Evolutionary conservation across 441 rosid species (phyloP).

Genomic region (Pelargonium cotyledonis): DNA sequence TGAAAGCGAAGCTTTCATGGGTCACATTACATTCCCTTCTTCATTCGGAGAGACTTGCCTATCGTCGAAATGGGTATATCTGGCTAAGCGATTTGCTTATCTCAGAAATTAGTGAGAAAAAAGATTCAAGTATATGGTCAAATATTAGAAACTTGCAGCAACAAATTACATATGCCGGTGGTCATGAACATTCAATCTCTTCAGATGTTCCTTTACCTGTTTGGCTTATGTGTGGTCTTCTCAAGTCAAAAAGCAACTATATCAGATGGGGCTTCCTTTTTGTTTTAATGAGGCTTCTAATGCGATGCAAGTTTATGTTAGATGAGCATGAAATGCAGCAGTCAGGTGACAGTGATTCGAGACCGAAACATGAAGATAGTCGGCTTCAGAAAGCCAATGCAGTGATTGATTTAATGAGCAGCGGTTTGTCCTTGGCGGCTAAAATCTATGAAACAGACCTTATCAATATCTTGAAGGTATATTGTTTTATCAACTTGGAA

Average conservation of each 20-base stretch:
- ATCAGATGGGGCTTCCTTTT: constrained; percentile 87
- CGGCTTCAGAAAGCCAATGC: constrained; percentile 91
- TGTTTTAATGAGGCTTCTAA: constrained; percentile 87
- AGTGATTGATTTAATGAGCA: constrained; percentile 92
- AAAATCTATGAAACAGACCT: constrained; percentile 87
- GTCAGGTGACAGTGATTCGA: constrained; percentile 35
- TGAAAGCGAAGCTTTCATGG: constrained; percentile 72
- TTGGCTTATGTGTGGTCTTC: constrained; percentile 82
- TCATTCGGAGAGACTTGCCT: constrained; percentile 78
- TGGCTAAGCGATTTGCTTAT: constrained; percentile 95
- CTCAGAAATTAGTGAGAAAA: constrained; percentile 76
- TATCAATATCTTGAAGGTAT: constrained; percentile 90
- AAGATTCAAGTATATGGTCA: constrained; percentile 52
- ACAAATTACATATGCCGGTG: constrained; percentile 66
- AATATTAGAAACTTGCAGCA: constrained; percentile 62
- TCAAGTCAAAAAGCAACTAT: constrained; percentile 69
- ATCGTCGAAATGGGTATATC: constrained; percentile 80
- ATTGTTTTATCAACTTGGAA: constrained; percentile 16
- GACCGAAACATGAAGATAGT: constrained; percentile 38
- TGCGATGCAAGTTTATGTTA: constrained; percentile 85
- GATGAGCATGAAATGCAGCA: constrained; percentile 79
- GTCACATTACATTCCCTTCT: constrained; percentile 92
- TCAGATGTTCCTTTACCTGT: constrained; percentile 76
- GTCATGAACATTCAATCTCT: constrained; percentile 49
- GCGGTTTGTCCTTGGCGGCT: constrained; percentile 77